phyloP scores from a whole-genome alignment of 257 asterid species.

The Agastache rugosa region DNA sequence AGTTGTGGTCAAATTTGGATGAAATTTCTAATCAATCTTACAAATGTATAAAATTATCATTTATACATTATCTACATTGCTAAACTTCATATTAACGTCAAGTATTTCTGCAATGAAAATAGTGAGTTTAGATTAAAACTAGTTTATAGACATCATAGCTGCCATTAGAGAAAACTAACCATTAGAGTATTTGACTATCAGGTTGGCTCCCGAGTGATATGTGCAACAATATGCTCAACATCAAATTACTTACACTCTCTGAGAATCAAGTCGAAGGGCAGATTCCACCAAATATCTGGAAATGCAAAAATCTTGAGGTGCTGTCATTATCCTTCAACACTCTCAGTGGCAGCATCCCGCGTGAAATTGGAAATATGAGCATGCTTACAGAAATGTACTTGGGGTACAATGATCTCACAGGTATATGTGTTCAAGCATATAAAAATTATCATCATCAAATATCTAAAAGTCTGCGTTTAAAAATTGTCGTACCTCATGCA shows the following conservation, averaged over 20 bases:
- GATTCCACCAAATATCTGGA: not conserved
- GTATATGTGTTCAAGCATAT: not conserved
- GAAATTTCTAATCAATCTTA: no score
- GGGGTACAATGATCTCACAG: not conserved
- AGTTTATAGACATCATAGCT: not conserved
- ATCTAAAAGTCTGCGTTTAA: no score
- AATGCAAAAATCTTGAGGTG: not conserved
- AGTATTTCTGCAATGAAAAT: no score
- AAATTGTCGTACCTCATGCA: not conserved
- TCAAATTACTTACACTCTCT: not conserved
- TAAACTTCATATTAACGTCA: not conserved
- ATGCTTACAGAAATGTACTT: not conserved
- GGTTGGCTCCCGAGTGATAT: not conserved
- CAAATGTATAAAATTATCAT: no score
- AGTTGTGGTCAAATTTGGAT: no score
- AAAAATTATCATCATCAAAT: no score
- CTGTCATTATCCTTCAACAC: not conserved
- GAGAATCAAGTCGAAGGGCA: not conserved
- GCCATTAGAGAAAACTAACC: not conserved
- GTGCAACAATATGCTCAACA: not conserved
- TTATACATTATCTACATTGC: no score
- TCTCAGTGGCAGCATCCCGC: not conserved
- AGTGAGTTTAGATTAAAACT: not conserved
- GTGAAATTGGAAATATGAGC: conserved; percentile 3
- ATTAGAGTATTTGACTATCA: not conserved